Evolutionary conservation across 768 basidiomycete genomes (phyloP).

Genomic region (Pleurotus djamor): DNA sequence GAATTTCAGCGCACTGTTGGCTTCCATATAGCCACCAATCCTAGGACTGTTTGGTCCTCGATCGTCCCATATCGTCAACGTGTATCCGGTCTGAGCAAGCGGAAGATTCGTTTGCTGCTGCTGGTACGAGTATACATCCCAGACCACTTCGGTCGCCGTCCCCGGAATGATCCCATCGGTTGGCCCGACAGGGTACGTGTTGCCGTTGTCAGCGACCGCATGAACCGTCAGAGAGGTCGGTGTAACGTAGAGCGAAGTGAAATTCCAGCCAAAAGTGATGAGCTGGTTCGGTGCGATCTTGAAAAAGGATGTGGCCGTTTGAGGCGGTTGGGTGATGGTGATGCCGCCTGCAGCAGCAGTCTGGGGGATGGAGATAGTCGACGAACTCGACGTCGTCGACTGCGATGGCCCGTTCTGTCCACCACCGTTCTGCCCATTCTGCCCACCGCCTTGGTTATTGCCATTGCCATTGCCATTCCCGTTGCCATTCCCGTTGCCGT

Average conservation of each 20-base stretch:
- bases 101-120: constrained; percentile 57
- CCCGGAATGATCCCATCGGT: constrained; percentile 71
- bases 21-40: constrained; percentile 61
- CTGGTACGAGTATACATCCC: constrained; percentile 82
- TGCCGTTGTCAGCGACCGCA: constrained; percentile 83
- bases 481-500: neutral
- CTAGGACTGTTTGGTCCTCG: constrained; percentile 63
- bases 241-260: constrained; percentile 67
- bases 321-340: constrained; percentile 77
- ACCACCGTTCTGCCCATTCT: neutral
- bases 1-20: constrained; percentile 72
- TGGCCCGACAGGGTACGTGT: constrained; percentile 87
- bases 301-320: constrained; percentile 81
- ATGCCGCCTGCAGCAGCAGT: constrained; percentile 63
- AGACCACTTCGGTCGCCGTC: constrained; percentile 66
- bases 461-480: neutral
- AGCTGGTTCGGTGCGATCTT: constrained; percentile 75
- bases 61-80: constrained; percentile 79
- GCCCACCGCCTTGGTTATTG: neutral
- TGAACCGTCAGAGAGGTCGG: constrained; percentile 79
- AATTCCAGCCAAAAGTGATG: constrained; percentile 92
- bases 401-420: neutral
- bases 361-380: constrained; percentile 35
- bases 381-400: neutral
- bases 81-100: constrained; percentile 75